Percentiles rank a stretch among this genome's conserved stretches.
Conservation (phyloP, 1,284 basidiomycete species). For the Marasmius sp. region DNA sequence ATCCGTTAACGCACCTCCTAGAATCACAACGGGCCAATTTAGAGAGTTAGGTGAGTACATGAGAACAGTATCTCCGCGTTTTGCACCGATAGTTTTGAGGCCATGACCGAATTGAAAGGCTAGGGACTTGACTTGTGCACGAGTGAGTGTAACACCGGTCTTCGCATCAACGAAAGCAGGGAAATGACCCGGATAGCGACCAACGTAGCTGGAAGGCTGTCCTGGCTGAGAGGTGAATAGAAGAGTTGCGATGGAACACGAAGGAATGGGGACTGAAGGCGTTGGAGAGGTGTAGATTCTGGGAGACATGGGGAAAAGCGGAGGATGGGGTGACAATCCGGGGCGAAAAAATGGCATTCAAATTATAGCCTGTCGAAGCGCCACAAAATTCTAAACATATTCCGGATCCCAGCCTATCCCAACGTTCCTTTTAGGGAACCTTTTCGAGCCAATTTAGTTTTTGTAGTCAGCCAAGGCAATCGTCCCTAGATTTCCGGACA, state of each 20-base stretch:
- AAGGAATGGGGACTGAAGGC: conserved; percentile 31
- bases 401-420: too few relatives aligned
- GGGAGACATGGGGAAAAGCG: conserved; percentile 35
- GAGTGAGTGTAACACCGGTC: conserved; percentile 55
- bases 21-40: conserved; percentile 60
- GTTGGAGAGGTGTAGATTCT: conserved; percentile 41
- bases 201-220: conserved; percentile 32
- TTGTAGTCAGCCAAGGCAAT: too few relatives aligned
- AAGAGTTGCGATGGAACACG: conserved; percentile 53
- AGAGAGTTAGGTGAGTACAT: conserved; percentile 65
- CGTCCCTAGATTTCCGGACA: too few relatives aligned
- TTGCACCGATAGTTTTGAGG: conserved; percentile 36
- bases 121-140: conserved; percentile 53
- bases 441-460: too few relatives aligned
- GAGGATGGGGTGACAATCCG: neutral
- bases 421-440: too few relatives aligned
- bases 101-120: conserved; percentile 58
- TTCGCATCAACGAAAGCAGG: conserved; percentile 70
- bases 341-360: too few relatives aligned
- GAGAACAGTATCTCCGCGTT: conserved; percentile 46
- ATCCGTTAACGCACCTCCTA: conserved; percentile 40
- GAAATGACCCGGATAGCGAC: conserved; percentile 37
- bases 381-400: too few relatives aligned
- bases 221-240: conserved; percentile 36
- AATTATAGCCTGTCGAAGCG: too few relatives aligned